Evolutionary conservation across 306 rosid genomes (phyloP).

Genomic region (Pyrus betulifolia): DNA sequence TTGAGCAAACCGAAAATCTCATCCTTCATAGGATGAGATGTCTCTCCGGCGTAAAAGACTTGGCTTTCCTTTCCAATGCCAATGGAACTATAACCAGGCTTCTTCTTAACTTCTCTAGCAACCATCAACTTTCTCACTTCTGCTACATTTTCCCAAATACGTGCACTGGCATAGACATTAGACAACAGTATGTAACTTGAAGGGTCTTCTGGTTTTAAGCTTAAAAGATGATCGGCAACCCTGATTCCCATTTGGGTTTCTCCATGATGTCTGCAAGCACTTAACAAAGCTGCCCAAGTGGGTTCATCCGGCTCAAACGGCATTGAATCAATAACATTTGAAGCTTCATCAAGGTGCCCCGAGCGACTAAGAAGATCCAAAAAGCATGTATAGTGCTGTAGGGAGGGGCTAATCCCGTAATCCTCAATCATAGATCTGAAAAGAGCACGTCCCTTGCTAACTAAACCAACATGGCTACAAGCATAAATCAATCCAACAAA

Average conservation of each 20-base stretch:
- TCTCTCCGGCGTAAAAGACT: slow-evolving; percentile 84
- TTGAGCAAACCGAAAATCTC: slow-evolving; percentile 49
- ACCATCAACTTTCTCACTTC: slow-evolving; percentile 61
- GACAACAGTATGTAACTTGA: slow-evolving; percentile 63
- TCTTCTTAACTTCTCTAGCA: slow-evolving; percentile 59
- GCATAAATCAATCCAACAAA: slow-evolving; percentile 84
- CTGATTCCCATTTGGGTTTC: slow-evolving; percentile 54
- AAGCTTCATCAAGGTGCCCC: slow-evolving; percentile 82
- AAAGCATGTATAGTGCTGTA: slow-evolving; percentile 83
- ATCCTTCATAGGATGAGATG: slow-evolving; percentile 61
- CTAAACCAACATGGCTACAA: slow-evolving; percentile 73
- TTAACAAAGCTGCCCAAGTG: slow-evolving; percentile 82
- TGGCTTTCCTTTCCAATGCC: slow-evolving; percentile 65
- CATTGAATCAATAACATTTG: slow-evolving; percentile 44
- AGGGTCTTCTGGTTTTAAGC: slow-evolving; percentile 55
- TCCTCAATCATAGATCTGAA: slow-evolving; percentile 61
- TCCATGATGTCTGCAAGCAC: slow-evolving; percentile 69
- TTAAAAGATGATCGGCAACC: slow-evolving; percentile 49
- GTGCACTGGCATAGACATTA: slow-evolving; percentile 61
- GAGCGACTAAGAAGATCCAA: slow-evolving; percentile 85
- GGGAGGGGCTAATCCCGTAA: slow-evolving; percentile 56
- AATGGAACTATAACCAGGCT: slow-evolving; percentile 76
- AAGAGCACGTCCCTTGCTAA: slow-evolving; percentile 52
- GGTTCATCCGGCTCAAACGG: slow-evolving; percentile 79
- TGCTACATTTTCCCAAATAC: slow-evolving; percentile 68